Conservation (phyloP, 1,284 basidiomycete species). For the Leccinum idahoense region DNA sequence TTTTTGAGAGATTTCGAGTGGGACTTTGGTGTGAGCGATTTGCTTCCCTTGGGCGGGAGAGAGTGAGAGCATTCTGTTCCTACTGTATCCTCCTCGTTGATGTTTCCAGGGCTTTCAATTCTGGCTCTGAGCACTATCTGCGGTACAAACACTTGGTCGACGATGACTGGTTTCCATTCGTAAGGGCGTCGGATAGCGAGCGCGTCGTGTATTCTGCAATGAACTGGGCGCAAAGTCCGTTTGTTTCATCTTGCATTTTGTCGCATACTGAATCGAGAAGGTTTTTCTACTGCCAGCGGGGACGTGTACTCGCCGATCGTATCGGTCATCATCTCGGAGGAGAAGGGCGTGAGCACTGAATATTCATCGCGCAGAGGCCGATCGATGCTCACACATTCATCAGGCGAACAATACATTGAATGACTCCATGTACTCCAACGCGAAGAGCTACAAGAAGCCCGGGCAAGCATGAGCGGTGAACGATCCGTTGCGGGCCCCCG, state of each 20-base stretch:
- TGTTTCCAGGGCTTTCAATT: constrained; percentile 41
- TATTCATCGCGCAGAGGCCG: neutral
- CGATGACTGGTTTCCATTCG: constrained; percentile 50
- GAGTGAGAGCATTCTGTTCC: constrained; percentile 46
- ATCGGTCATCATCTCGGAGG: constrained; percentile 53
- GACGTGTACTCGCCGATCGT: constrained; percentile 38
- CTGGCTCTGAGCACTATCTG: constrained; percentile 44
- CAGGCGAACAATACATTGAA: constrained; percentile 73
- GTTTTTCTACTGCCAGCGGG: constrained; percentile 46
- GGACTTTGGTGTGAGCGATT: constrained; percentile 51
- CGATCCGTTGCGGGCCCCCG: constrained; percentile 57
- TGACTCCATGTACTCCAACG: constrained; percentile 62
- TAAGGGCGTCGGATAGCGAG: constrained; percentile 54
- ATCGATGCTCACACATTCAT: constrained; percentile 3
- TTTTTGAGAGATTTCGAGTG: constrained; percentile 66
- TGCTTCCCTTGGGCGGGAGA: constrained; percentile 65
- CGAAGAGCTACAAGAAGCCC: constrained; percentile 41
- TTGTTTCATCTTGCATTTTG: neutral
- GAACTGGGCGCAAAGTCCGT: constrained; percentile 67
- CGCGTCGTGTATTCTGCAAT: constrained; percentile 65
- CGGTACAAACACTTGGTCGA: constrained; percentile 51
- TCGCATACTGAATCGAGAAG: constrained; percentile 27
- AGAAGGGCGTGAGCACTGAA: constrained; percentile 41
- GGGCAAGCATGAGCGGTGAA: constrained; percentile 45
- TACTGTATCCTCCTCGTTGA: neutral